Conservation (phyloP, 495 filamentous ascomycete species). For the Cenococcum geophilum region DNA sequence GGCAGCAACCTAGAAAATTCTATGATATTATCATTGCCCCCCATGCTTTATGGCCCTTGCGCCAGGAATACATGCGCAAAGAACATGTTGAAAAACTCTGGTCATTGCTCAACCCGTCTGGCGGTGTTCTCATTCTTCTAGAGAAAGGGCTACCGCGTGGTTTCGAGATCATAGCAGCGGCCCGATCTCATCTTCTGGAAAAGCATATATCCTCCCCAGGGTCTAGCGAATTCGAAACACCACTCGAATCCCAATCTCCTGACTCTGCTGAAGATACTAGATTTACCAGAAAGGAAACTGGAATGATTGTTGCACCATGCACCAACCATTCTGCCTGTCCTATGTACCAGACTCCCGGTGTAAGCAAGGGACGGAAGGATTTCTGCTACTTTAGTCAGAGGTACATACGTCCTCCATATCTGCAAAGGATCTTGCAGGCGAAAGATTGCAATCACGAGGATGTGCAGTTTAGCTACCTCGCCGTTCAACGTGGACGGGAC, state of each 20-base stretch:
- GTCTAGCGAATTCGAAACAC: constrained; percentile 37
- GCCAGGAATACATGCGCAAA: constrained; percentile 68
- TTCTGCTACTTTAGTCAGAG: constrained; percentile 88
- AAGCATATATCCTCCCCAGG: constrained; percentile 65
- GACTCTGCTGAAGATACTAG: constrained; percentile 38
- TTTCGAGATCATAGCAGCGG: constrained; percentile 85
- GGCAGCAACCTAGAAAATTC: constrained; percentile 57
- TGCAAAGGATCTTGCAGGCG: constrained; percentile 70
- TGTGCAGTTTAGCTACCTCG: constrained; percentile 79
- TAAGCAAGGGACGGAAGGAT: constrained; percentile 67
- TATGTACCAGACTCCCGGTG: constrained; percentile 69
- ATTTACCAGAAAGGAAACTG: constrained; percentile 55
- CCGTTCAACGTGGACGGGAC: constrained; percentile 68
- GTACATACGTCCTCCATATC: constrained; percentile 73
- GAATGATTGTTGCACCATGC: constrained; percentile 93
- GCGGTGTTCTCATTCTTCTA: constrained; percentile 78
- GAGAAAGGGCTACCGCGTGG: constrained; percentile 90
- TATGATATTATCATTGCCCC: constrained; percentile 89
- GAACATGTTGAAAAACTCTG: constrained; percentile 78
- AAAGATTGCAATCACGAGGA: constrained; percentile 80
- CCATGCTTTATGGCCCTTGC: constrained; percentile 67
- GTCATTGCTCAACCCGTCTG: constrained; percentile 74
- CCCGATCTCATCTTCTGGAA: constrained; percentile 68
- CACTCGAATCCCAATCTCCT: constrained; percentile 16
- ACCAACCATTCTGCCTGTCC: constrained; percentile 87